Evolutionary conservation across 179 eudicot species (phyloP), one percentile per base, ranked within the genome.

Genomic region (Heliamphora pulchella): DNA sequence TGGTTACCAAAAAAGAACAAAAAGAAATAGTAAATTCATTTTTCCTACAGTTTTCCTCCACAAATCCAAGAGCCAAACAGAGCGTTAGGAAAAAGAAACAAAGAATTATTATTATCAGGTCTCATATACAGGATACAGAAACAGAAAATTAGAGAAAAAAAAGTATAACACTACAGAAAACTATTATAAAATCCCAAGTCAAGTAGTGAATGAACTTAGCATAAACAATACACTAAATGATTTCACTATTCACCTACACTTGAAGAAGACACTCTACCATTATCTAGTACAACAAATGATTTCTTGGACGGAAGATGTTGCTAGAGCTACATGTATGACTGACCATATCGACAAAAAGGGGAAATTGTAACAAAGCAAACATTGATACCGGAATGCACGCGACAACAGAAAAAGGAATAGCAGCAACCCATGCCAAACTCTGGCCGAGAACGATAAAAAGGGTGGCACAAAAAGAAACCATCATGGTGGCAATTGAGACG

Each of bases 281-380:
- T n/a, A 53, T 63, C 75, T 81, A 81, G 62, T 39, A 69, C 65
- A 81, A 50, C 43, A 68, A 74, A 69, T 51, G 76, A 53, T 76
- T 81, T 74, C 66, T 81, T 18, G 80, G 83, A 44, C 80, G 70
- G 44, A 81, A 81, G 10, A 76, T 43, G n/a, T 9, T 47, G 71
- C 72, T 67, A 63, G 80, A 81, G 15, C 76, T 73, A 55, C 62
- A 79, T 2, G 82, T 78, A 13, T 72, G 72, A 67, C 77, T 22
- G 43, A 79, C 43, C 55, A 81, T 65, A 76, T 84, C 86, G 31
- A 72, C 78, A 0, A 81, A 64, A 48, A 81, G 82, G 5, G 78
- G 77, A 79, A 81, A 84, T 17, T 84, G 79, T 20, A 81, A 75
- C 13, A 76, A 69, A 48, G 80, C 86, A 79, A 84, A 84, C 78